These are phyloP conservation scores for Entomophthora muscae DNA, from an alignment of 371 early-diverging fungal genomes.

Conservation along the genomic window DNA sequence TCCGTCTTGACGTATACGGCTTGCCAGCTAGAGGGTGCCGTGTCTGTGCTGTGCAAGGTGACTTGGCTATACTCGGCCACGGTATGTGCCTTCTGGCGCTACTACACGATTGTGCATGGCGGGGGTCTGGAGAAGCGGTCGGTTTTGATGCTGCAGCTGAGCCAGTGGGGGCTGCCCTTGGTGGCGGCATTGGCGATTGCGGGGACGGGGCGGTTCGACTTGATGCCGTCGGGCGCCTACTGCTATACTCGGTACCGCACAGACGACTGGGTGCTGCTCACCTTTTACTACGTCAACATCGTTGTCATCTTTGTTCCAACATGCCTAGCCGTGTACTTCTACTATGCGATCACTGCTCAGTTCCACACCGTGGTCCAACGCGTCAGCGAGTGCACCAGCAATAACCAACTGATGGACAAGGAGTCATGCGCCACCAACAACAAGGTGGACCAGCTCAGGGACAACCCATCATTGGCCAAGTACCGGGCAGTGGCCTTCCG, in stretches of 20 bases:
- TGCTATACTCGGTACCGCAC: neutral
- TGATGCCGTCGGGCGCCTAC: conserved; percentile 6
- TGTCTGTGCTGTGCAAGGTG: neutral
- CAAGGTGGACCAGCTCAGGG: too few relatives aligned
- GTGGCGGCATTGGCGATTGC: neutral
- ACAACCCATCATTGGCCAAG: neutral
- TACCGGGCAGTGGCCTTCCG: neutral
- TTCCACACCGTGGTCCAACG: neutral
- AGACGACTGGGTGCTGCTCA: neutral
- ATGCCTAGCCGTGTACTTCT: neutral
- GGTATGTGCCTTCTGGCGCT: conserved; percentile 7
- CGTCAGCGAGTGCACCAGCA: neutral
- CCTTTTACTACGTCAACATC: neutral
- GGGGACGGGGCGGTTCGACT: neutral
- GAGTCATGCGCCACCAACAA: too few relatives aligned
- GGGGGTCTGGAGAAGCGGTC: too few relatives aligned
- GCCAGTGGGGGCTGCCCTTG: neutral
- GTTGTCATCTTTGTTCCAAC: neutral
- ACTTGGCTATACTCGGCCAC: conserved; percentile 6
- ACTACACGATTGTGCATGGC: neutral
- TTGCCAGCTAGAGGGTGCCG: neutral
- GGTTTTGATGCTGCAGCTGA: neutral
- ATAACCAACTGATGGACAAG: too few relatives aligned
- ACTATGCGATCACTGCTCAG: neutral
- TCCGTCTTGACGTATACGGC: neutral